Percentiles rank a stretch among this genome's conserved stretches.
These are phyloP conservation scores for Candida krabiensis DNA, from an alignment of 805 yeast species.

Conservation along the genomic window DNA sequence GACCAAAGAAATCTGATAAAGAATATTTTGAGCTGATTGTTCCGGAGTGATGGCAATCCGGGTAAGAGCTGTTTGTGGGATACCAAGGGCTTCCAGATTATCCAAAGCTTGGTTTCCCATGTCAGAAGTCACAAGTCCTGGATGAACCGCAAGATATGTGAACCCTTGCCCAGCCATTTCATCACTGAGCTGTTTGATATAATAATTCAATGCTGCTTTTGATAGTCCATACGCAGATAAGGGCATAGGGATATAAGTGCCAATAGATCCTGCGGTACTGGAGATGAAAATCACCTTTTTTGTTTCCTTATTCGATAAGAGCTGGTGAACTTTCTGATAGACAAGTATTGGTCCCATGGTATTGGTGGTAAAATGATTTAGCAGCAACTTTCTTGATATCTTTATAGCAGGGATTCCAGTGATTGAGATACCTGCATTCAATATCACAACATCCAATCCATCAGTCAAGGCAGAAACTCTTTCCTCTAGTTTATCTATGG, in stretches of 20 bases:
- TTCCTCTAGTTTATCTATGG: slow-evolving; percentile 3
- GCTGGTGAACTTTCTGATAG: slow-evolving; percentile 3
- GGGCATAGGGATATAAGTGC: not conserved
- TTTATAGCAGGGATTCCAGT: not conserved
- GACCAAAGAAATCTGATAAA: too few species aligned
- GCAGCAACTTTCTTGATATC: not conserved
- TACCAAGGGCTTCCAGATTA: too few species aligned
- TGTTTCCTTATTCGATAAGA: slow-evolving; percentile 1
- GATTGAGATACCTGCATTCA: slow-evolving; percentile 6
- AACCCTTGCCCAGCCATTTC: slow-evolving; percentile 34
- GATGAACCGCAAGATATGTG: slow-evolving; percentile 33
- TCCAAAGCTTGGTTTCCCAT: too few species aligned
- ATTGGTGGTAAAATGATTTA: slow-evolving; percentile 2
- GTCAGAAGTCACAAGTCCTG: too few species aligned
- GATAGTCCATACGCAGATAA: slow-evolving; percentile 1
- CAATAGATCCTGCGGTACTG: slow-evolving; percentile 1
- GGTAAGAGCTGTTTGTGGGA: too few species aligned
- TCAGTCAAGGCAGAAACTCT: slow-evolving; percentile 3
- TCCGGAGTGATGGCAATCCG: too few species aligned
- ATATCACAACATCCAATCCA: slow-evolving; percentile 7
- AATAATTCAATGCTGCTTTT: slow-evolving; percentile 39
- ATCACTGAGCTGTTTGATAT: slow-evolving; percentile 25
- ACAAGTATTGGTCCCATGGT: slow-evolving; percentile 6
- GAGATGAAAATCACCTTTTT: slow-evolving; percentile 6
- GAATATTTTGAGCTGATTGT: too few species aligned